phyloP scores from a whole-genome alignment of 176 grass and related monocot species.

The Triticum urartu region DNA sequence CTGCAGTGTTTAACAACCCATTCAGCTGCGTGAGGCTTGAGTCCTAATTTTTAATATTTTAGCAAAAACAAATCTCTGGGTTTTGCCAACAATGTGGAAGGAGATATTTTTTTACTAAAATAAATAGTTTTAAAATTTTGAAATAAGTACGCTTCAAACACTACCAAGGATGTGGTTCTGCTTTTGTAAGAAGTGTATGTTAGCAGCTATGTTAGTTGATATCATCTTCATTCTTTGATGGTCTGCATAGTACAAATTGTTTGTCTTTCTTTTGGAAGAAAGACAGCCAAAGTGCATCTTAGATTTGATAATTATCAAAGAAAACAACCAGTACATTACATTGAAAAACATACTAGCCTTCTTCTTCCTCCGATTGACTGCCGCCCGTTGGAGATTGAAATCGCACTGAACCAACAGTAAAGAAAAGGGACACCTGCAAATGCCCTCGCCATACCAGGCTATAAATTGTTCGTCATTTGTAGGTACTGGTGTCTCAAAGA shows the following conservation, averaged over 20 bases:
- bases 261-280: background rate
- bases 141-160: background rate
- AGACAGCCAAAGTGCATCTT: too few relatives aligned
- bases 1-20: background rate
- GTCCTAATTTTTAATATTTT: background rate
- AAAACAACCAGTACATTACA: too few relatives aligned
- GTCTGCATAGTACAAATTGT: background rate
- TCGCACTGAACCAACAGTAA: too few relatives aligned
- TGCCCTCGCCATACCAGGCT: too few relatives aligned
- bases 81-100: slow-evolving; percentile 10
- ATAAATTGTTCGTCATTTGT: background rate
- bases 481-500: slow-evolving; percentile 95
- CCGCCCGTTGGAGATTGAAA: too few relatives aligned
- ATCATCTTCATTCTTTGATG: background rate
- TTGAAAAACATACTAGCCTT: too few relatives aligned
- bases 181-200: background rate
- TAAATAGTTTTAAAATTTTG: background rate
- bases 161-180: background rate
- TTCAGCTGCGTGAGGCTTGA: background rate
- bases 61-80: background rate
- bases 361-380: too few relatives aligned
- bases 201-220: background rate
- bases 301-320: too few relatives aligned
- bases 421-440: too few relatives aligned
- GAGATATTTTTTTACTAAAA: background rate